A percentile compares a stretch with the other conserved stretches of the same genome.
Evolutionary conservation across 768 basidiomycete species (phyloP).

Genomic region (Agaricus subrufescens): DNA sequence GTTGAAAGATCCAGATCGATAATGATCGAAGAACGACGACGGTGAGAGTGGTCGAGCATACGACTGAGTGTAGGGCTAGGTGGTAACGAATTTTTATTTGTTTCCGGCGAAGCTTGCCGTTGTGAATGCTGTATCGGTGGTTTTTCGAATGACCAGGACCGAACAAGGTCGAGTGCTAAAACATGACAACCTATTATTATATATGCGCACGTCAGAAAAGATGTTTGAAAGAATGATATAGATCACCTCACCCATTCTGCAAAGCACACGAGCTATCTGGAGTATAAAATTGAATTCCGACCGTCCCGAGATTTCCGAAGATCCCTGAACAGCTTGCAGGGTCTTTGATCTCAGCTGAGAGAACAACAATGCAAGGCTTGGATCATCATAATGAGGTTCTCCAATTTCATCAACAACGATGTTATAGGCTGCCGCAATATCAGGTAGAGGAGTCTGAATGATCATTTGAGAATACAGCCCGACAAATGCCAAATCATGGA

Average conservation of each 20-base stretch:
- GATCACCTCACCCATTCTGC: constrained; percentile 78
- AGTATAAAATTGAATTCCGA: constrained; percentile 95
- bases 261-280: constrained; percentile 91
- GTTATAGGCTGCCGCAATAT: constrained; percentile 57
- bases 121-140: constrained; percentile 44
- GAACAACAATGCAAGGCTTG: constrained; percentile 86
- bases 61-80: constrained; percentile 34
- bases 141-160: constrained; percentile 87
- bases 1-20: constrained; percentile 86
- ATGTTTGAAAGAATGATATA: neutral
- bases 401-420: constrained; percentile 62
- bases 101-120: neutral
- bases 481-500: constrained; percentile 1
- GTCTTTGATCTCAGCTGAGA: constrained; percentile 87
- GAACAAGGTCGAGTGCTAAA: constrained; percentile 85
- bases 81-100: constrained; percentile 10
- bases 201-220: neutral
- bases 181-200: constrained; percentile 74
- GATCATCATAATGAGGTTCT: constrained; percentile 90
- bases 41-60: constrained; percentile 45
- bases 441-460: constrained; percentile 67
- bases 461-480: neutral
- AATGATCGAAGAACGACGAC: constrained; percentile 68
- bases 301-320: constrained; percentile 82
- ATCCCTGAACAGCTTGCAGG: constrained; percentile 89